phyloP scores from a whole-genome alignment of 257 asterid genomes.

The Solanum okadae region DNA sequence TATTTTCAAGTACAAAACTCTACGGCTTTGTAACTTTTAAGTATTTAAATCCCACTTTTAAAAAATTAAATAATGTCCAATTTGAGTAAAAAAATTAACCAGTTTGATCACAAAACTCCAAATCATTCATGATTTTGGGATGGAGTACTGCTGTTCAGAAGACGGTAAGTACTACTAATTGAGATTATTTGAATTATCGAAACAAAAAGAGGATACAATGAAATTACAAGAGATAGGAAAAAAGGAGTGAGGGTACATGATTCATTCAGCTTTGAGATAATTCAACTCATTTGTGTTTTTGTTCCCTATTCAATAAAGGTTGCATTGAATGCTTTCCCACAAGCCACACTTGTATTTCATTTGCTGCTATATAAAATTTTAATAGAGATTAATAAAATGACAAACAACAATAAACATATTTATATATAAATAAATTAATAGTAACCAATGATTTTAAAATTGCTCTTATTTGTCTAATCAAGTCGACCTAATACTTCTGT shows the following conservation, averaged over 20 bases:
- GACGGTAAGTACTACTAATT: neutral
- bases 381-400: no score
- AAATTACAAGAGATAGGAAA: neutral
- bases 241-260: constrained; percentile 39
- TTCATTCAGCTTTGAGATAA: constrained; percentile 26
- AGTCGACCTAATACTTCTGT: no score
- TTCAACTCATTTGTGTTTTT: no score
- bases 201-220: neutral
- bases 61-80: neutral
- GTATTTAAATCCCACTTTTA: neutral
- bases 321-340: no score
- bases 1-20: no score
- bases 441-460: no score
- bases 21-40: neutral
- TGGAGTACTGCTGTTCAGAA: neutral
- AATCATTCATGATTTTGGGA: neutral
- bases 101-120: neutral
- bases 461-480: no score
- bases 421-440: no score
- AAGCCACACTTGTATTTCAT: no score
- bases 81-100: neutral
- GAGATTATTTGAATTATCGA: neutral
- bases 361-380: no score
- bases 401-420: no score
- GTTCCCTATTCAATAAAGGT: no score